Conservation (phyloP, 2,329 filamentous ascomycete species). For the Talaromyces islandicus region DNA sequence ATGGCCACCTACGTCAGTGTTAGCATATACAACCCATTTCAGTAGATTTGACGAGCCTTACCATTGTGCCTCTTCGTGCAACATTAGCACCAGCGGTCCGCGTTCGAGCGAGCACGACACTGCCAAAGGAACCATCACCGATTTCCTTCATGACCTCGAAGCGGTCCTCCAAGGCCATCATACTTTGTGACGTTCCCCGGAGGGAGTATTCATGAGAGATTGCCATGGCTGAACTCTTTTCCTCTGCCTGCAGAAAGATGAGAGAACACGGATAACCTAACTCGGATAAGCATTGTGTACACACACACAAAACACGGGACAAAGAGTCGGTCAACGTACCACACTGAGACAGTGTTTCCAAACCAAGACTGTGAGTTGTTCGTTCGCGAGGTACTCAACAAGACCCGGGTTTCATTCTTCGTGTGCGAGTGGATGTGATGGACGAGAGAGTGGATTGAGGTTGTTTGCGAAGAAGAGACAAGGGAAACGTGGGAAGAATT, state of each 20-base stretch:
- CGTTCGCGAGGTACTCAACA: constrained; percentile 7
- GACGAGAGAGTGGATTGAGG: neutral
- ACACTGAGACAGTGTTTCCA: neutral
- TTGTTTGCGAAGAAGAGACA: neutral
- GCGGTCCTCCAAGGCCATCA: constrained; percentile 71
- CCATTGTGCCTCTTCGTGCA: constrained; percentile 84
- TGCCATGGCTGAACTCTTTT: constrained; percentile 57
- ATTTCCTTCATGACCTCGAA: constrained; percentile 98
- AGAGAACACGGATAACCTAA: constrained; percentile 8
- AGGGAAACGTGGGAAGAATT: neutral
- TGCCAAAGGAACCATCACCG: constrained; percentile 97
- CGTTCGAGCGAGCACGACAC: constrained; percentile 85
- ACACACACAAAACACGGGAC: neutral
- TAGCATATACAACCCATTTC: constrained; percentile 9
- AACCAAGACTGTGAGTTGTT: constrained; percentile 1
- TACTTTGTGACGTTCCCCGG: constrained; percentile 55
- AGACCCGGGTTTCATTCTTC: constrained; percentile 10
- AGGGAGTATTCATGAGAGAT: constrained; percentile 68
- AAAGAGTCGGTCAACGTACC: neutral
- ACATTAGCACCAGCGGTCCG: constrained; percentile 83
- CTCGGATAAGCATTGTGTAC: neutral
- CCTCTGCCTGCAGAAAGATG: constrained; percentile 38
- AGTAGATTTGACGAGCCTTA: constrained; percentile 48
- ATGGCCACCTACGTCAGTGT: constrained; percentile 72
- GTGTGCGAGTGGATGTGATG: neutral